Conservation (phyloP, 108 stramenopile species). For the Fragilaria crotonensis region DNA sequence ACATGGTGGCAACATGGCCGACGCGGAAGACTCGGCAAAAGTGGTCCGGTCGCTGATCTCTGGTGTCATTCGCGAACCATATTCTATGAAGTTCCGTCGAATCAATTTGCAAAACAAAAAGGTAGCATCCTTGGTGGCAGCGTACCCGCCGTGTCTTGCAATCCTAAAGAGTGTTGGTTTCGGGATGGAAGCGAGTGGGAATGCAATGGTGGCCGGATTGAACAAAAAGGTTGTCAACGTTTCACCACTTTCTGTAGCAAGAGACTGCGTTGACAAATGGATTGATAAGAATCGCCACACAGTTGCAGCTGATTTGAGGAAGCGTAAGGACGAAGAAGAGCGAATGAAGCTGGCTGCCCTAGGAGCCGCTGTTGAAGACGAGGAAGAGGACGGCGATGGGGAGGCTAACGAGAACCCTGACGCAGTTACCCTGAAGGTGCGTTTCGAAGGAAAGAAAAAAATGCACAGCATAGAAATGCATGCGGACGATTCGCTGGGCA, state of each 20-base stretch:
- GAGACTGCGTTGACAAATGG: slow-evolving; percentile 82
- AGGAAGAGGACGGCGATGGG: slow-evolving; percentile 41
- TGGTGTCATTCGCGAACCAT: slow-evolving; percentile 66
- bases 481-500: slow-evolving; percentile 44
- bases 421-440: slow-evolving; percentile 42
- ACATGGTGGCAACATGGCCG: slow-evolving; percentile 39
- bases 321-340: slow-evolving; percentile 56
- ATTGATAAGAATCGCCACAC: slow-evolving; percentile 59
- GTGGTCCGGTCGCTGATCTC: slow-evolving; percentile 57
- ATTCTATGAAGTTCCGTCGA: slow-evolving; percentile 56
- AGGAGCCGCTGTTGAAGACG: slow-evolving; percentile 25
- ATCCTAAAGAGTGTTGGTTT: slow-evolving; percentile 72
- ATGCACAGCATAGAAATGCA: slow-evolving; percentile 46
- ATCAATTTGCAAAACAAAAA: slow-evolving; percentile 72
- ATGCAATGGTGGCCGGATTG: slow-evolving; percentile 40
- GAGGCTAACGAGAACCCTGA: slow-evolving; percentile 34
- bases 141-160: slow-evolving; percentile 34
- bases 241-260: slow-evolving; percentile 60
- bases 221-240: slow-evolving; percentile 69
- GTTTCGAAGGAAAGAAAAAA: slow-evolving; percentile 73
- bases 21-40: slow-evolving; percentile 67
- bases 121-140: slow-evolving; percentile 53
- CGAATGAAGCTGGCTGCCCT: slow-evolving; percentile 36
- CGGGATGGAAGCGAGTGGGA: slow-evolving; percentile 17
- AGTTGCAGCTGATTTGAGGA: slow-evolving; percentile 59